Conservation (phyloP, 1,284 basidiomycete genomes). For the Boletellus deceptivus region DNA sequence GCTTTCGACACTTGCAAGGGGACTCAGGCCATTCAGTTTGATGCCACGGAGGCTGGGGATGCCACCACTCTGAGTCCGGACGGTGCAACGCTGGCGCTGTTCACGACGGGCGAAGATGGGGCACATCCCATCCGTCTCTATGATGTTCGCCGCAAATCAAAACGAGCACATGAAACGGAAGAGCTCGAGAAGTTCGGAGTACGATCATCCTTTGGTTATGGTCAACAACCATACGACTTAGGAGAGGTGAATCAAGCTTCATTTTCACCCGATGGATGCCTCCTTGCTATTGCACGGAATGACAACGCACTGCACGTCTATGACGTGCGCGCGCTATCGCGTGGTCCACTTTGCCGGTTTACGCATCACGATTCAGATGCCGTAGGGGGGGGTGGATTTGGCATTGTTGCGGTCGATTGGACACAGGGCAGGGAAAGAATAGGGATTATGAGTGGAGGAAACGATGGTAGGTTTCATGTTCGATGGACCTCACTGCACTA, state of each 20-base stretch:
- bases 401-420: constrained; percentile 59
- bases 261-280: constrained; percentile 61
- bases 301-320: constrained; percentile 64
- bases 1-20: constrained; percentile 44
- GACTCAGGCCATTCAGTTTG: constrained; percentile 36
- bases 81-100: constrained; percentile 47
- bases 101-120: constrained; percentile 39
- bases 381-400: constrained; percentile 41
- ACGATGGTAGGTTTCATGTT: constrained; percentile 50
- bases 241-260: constrained; percentile 48
- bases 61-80: constrained; percentile 43
- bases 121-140: constrained; percentile 50
- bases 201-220: constrained; percentile 2
- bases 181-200: constrained; percentile 27
- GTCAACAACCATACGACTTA: constrained; percentile 32
- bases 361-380: constrained; percentile 42
- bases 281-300: constrained; percentile 56
- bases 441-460: constrained; percentile 59
- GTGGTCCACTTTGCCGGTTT: constrained; percentile 47
- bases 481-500: constrained; percentile 1
- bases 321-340: constrained; percentile 53
- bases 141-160: constrained; percentile 42
- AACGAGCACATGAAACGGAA: constrained; percentile 29
- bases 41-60: constrained; percentile 53
- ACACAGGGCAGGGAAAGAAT: constrained; percentile 42